These are phyloP conservation scores for Aspergillus haitiensis DNA, from an alignment of 495 filamentous ascomycete genomes.

Conservation along the genomic window DNA sequence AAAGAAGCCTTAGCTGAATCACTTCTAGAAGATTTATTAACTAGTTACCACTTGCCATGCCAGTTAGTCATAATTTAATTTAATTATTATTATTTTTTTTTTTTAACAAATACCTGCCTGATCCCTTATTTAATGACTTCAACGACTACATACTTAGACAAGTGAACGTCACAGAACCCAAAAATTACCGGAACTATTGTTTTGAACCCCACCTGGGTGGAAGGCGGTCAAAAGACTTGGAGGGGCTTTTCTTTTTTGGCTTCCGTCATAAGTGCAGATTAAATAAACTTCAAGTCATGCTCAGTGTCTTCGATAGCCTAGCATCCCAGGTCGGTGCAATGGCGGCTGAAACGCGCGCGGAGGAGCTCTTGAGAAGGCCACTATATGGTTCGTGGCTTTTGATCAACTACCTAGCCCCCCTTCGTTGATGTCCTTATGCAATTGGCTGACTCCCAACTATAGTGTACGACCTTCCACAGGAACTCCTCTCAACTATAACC, in stretches of 20 bases:
- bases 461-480: constrained; percentile 82
- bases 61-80: no score
- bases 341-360: constrained; percentile 25
- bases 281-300: not conserved
- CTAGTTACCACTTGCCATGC: no score
- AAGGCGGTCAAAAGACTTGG: not conserved
- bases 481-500: constrained; percentile 69
- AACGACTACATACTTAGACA: no score
- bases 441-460: constrained; percentile 37
- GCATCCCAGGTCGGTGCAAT: constrained; percentile 11
- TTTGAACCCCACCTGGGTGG: not conserved
- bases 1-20: no score
- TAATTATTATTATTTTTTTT: no score
- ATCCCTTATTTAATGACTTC: no score
- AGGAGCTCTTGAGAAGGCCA: constrained; percentile 61
- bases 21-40: no score
- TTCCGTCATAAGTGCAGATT: not conserved
- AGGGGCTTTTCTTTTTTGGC: constrained; percentile 5
- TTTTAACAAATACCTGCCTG: no score
- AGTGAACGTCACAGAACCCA: no score
- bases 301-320: not conserved
- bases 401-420: constrained; percentile 14
- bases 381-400: constrained; percentile 56
- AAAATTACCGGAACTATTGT: no score
- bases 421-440: not conserved